Conservation (phyloP, 768 basidiomycete species). For the Hygrocybe punicea region DNA sequence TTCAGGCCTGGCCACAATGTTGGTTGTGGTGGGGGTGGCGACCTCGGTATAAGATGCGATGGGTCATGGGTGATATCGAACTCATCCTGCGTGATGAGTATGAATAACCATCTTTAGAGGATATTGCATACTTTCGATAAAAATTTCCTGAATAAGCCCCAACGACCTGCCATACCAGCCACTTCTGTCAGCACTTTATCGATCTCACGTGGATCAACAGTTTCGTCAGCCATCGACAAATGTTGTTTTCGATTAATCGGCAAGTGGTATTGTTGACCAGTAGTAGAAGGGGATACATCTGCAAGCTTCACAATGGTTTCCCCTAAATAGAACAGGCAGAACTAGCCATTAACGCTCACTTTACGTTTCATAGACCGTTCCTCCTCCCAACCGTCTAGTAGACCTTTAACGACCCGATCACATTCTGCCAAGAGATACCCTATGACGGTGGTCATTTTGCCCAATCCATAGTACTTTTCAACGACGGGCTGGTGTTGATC, state of each 20-base stretch:
- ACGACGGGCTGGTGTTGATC: constrained; percentile 98
- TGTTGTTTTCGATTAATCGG: not conserved
- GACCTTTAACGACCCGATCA: constrained; percentile 72
- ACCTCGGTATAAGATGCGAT: not conserved
- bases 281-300: constrained; percentile 44
- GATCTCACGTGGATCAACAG: constrained; percentile 82
- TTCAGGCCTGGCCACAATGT: constrained; percentile 1
- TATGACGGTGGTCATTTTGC: constrained; percentile 82
- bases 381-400: constrained; percentile 87
- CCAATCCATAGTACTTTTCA: constrained; percentile 93
- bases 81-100: constrained; percentile 17
- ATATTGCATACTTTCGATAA: constrained; percentile 73
- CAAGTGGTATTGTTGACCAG: constrained; percentile 4
- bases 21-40: not conserved
- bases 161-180: constrained; percentile 85
- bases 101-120: constrained; percentile 36
- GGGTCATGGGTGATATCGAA: constrained; percentile 8
- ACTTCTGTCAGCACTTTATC: constrained; percentile 88
- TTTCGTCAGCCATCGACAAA: constrained; percentile 39
- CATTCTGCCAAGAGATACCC: constrained; percentile 77
- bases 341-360: constrained; percentile 36
- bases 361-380: constrained; percentile 81
- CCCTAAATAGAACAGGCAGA: not conserved
- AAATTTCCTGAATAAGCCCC: constrained; percentile 89
- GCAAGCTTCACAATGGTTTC: constrained; percentile 36